Conservation (phyloP, 768 basidiomycete genomes). For the Trametes coccinea region DNA sequence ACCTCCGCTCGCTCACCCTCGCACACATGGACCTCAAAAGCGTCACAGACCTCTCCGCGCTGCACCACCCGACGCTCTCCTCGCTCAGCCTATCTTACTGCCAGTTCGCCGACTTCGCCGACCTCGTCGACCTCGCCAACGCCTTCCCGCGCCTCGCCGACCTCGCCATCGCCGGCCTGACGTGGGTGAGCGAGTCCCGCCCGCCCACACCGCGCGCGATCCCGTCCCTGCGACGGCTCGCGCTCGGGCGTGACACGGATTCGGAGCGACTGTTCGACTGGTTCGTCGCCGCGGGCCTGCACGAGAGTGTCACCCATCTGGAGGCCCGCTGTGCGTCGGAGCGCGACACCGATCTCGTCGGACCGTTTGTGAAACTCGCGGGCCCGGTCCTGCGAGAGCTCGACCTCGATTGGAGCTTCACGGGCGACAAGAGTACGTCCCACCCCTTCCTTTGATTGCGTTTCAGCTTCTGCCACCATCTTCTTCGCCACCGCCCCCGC, state of each 20-base stretch:
- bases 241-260: slow-evolving; percentile 25
- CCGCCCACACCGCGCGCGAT: neutral
- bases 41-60: neutral
- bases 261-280: slow-evolving; percentile 24
- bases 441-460: neutral
- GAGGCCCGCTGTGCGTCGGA: slow-evolving; percentile 22
- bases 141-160: slow-evolving; percentile 26
- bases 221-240: slow-evolving; percentile 17
- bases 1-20: slow-evolving; percentile 19
- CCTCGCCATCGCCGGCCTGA: slow-evolving; percentile 25
- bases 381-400: slow-evolving; percentile 25
- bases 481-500: neutral
- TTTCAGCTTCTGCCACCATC: neutral
- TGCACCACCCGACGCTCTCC: slow-evolving; percentile 19
- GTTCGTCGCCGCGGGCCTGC: slow-evolving; percentile 22
- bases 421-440: slow-evolving; percentile 20
- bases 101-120: slow-evolving; percentile 28
- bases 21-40: slow-evolving; percentile 13
- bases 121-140: slow-evolving; percentile 26
- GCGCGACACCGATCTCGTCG: slow-evolving; percentile 25
- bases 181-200: slow-evolving; percentile 18
- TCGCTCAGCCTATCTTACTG: slow-evolving; percentile 29
- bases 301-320: slow-evolving; percentile 19
- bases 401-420: slow-evolving; percentile 29
- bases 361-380: slow-evolving; percentile 21